Evolutionary conservation across 495 filamentous ascomycete genomes (phyloP).

Genomic region (Thermothielavioides terrestris): DNA sequence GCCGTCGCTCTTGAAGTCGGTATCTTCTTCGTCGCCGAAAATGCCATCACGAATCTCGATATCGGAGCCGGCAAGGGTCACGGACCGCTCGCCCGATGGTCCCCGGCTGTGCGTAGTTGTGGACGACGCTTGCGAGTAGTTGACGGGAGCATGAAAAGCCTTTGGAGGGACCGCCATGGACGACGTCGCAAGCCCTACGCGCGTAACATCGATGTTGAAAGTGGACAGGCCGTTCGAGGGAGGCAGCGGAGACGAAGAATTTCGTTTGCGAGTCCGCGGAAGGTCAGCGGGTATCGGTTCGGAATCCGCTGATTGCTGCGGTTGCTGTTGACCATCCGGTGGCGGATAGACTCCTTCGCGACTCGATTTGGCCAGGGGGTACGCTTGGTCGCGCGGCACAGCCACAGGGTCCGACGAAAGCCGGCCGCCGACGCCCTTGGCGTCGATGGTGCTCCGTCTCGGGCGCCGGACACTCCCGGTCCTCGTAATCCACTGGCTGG

Average conservation of each 20-base stretch:
- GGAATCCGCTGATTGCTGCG: conserved; percentile 9
- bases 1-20: conserved; percentile 79
- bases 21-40: conserved; percentile 77
- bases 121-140: conserved; percentile 22
- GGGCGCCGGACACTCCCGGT: conserved; percentile 41
- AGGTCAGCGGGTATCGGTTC: conserved; percentile 19
- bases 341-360: conserved; percentile 20
- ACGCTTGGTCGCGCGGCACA: conserved; percentile 13
- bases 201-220: conserved; percentile 47
- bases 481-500: conserved; percentile 41
- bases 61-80: conserved; percentile 78
- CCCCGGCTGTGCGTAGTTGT: conserved; percentile 23
- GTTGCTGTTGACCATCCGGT: conserved; percentile 11
- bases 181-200: conserved; percentile 33
- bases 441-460: conserved; percentile 32
- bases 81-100: conserved; percentile 54
- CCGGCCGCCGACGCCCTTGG: conserved; percentile 32
- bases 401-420: conserved; percentile 38
- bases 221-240: conserved; percentile 48
- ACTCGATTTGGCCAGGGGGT: conserved; percentile 15
- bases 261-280: conserved; percentile 34
- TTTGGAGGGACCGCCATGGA: conserved; percentile 23
- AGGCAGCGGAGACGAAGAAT: conserved; percentile 48
- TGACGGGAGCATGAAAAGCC: conserved; percentile 17
- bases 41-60: conserved; percentile 63